Percentiles rank a stretch among this genome's conserved stretches.
Conservation (phyloP, 192 early-diverging fungal species). For the Paraglomus brasilianum region DNA sequence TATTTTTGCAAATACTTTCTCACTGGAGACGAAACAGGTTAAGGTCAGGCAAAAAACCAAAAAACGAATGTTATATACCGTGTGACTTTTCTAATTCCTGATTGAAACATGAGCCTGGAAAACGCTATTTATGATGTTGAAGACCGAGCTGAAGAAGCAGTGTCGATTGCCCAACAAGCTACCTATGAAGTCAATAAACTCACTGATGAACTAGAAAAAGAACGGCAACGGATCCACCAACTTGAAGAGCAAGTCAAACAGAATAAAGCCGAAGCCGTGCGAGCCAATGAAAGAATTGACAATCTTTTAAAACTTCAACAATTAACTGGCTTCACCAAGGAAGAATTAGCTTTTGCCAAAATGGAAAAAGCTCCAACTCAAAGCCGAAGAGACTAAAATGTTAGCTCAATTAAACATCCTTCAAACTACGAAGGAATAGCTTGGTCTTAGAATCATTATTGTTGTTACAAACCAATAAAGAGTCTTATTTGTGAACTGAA, state of each 20-base stretch:
- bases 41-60: no score
- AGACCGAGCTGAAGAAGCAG: background rate
- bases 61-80: no score
- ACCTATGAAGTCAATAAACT: background rate
- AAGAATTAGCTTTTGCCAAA: background rate
- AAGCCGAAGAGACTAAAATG: background rate
- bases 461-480: no score
- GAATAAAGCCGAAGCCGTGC: background rate
- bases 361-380: slow-evolving; percentile 1
- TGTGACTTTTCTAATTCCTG: no score
- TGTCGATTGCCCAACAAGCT: background rate
- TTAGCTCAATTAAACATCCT: background rate
- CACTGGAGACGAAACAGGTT: no score
- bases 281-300: background rate
- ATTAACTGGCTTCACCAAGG: background rate
- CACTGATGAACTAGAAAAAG: background rate
- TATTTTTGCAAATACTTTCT: no score
- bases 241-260: background rate
- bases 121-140: background rate
- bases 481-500: no score
- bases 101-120: no score
- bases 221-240: background rate
- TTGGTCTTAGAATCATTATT: no score
- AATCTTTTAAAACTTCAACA: slow-evolving; percentile 7
- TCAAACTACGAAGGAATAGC: no score